These are phyloP conservation scores for Fagus sylvatica DNA, from an alignment of 306 rosid genomes.

Conservation along the genomic window DNA sequence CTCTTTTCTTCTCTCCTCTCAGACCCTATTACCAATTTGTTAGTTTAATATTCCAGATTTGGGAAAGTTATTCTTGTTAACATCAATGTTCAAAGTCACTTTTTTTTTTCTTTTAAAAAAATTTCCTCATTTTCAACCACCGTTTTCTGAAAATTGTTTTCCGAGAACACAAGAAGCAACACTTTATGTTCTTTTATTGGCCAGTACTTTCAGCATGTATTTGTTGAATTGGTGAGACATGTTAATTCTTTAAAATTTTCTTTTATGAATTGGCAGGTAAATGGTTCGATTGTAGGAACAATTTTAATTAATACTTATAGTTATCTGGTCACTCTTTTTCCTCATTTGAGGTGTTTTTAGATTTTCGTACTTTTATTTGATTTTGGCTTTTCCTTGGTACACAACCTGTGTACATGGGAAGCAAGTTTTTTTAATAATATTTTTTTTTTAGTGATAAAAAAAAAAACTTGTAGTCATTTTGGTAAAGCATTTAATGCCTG, in stretches of 20 bases:
- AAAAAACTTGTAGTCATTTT: conserved; percentile 7
- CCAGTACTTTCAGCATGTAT: neutral
- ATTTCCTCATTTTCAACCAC: neutral
- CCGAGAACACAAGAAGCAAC: neutral
- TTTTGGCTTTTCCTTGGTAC: no score
- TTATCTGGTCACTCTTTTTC: no score
- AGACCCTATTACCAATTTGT: neutral
- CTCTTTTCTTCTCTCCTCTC: neutral
- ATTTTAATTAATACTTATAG: neutral
- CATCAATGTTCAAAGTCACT: neutral
- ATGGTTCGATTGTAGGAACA: neutral
- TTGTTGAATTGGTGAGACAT: neutral
- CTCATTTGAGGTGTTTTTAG: no score
- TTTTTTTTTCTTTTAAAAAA: neutral
- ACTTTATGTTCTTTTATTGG: neutral
- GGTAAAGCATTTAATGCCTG: conserved; percentile 16
- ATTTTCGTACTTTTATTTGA: no score
- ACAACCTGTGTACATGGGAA: no score
- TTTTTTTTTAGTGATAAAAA: no score
- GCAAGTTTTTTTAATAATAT: no score
- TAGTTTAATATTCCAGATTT: neutral
- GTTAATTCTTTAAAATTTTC: neutral
- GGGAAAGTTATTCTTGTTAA: neutral
- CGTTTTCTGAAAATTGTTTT: neutral
- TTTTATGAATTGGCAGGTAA: neutral